Evolutionary conservation across 2,329 filamentous ascomycete genomes (phyloP).

Genomic region (Beauveria rudraprayagi): DNA sequence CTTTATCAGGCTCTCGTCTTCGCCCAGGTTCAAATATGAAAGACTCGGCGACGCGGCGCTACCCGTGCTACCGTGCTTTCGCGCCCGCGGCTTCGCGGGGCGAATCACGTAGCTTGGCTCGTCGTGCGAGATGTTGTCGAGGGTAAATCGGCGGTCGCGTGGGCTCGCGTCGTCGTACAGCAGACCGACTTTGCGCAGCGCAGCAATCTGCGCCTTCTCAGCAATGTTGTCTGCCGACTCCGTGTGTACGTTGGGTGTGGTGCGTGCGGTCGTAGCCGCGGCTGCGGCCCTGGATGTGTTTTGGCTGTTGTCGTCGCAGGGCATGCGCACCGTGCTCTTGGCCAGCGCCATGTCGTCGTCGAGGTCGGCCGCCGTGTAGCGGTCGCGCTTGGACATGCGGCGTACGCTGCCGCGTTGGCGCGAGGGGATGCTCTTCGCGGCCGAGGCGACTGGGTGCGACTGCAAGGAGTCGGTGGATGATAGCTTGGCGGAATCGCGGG

Average conservation of each 20-base stretch:
- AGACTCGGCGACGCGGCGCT: not conserved
- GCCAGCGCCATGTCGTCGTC: constrained; percentile 6
- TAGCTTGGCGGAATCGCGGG: not conserved
- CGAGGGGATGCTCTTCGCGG: not conserved
- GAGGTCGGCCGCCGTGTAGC: not conserved
- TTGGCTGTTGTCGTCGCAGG: not conserved
- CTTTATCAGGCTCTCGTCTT: constrained; percentile 2
- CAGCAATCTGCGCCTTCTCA: not conserved
- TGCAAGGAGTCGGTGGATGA: not conserved
- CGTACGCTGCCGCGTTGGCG: not conserved
- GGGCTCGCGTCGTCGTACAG: not conserved
- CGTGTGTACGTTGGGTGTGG: not conserved
- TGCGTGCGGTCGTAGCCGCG: not conserved
- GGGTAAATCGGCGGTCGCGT: not conserved
- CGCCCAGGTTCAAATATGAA: not conserved
- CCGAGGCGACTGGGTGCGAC: not conserved
- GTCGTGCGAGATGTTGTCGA: constrained; percentile 3
- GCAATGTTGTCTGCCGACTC: not conserved
- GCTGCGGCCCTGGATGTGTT: not conserved
- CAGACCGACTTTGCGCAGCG: not conserved
- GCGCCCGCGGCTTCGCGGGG: not conserved
- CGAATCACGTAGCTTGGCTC: constrained; percentile 1
- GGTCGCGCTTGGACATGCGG: not conserved
- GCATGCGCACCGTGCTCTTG: constrained; percentile 1
- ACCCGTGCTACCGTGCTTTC: not conserved